phyloP scores from a whole-genome alignment of 2,329 filamentous ascomycete species.

The Colletotrichum navitas region DNA sequence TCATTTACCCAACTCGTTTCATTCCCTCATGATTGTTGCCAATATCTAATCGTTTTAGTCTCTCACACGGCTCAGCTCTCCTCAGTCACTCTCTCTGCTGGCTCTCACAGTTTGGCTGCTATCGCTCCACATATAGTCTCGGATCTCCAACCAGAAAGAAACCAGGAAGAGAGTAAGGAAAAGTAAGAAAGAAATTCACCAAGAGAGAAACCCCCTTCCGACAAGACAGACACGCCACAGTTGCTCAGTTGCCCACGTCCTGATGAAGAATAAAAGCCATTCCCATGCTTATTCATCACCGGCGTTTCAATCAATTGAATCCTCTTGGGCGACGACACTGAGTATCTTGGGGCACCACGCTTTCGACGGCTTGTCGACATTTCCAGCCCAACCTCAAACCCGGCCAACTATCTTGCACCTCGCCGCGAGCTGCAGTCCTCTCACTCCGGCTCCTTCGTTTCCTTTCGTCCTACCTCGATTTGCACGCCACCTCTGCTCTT shows the following conservation, averaged over 20 bases:
- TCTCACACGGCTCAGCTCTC: constrained; percentile 14
- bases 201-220: not conserved
- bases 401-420: not conserved
- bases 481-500: not conserved
- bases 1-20: constrained; percentile 22
- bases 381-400: not conserved
- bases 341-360: not conserved
- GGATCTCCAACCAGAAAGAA: not conserved
- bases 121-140: not conserved
- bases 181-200: no score
- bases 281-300: not conserved
- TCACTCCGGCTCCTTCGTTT: not conserved
- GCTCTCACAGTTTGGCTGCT: not conserved
- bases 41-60: constrained; percentile 27
- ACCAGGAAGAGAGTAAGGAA: no score
- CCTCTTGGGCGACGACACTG: not conserved
- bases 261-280: constrained; percentile 8
- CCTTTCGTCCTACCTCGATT: not conserved
- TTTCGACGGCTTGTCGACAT: constrained; percentile 1
- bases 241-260: constrained; percentile 9
- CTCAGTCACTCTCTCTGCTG: constrained; percentile 29
- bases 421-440: not conserved
- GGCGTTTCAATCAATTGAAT: not conserved
- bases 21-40: constrained; percentile 13
- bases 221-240: not conserved